Base-by-base conservation (phyloP, 148 eudicot species). In the Tetragonia tetragonoides region DNA sequence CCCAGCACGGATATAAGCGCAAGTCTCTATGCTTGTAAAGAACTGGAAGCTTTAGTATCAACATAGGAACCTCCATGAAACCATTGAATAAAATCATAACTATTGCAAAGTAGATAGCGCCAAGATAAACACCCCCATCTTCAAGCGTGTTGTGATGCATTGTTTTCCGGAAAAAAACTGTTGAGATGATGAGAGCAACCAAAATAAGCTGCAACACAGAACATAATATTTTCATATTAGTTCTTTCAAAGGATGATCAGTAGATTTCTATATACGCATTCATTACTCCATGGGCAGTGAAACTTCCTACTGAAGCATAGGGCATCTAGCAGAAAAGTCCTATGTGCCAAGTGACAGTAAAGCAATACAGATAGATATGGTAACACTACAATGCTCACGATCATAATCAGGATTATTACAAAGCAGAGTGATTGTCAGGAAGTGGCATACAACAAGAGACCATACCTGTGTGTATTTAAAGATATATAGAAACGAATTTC, bases 11-110 rank as follows among this genome's bases (percentile, higher is more conserved):
- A 78, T 92, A 95, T 82, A 95, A 90, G 65, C 80, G 90, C 79
- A 93, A 84, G 78, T 91, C 99, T 80, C 97, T 85, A 68, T 95
- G 99, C 87, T 95, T 95, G 88, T 93, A 95, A 47, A 93, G 86
- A 76, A 93, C 91, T 38, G 97, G 99, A 80, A 95, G 98, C 83
- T 95, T 93, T 65, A 90, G 86, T 85, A 95, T 91, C 84, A 91
- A 78, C 91, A 95, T 82, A 28, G 97, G 97, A 56, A 93, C 93
- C 88, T 93, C 99, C 94, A 89, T 86, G 83, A 95, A 91, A 69
- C 99, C 99, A 81, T 95, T 95, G 82, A 95, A 95, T 66, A 95
- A 82, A 73, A 89, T 91, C 97, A 91, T 93, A 66, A 90, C 89
- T 79, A 95, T 88, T 6, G 91, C 88, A 80, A 87, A 95, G 84